Conservation (phyloP, 148 eudicot species). For the Chenopodium formosanum region DNA sequence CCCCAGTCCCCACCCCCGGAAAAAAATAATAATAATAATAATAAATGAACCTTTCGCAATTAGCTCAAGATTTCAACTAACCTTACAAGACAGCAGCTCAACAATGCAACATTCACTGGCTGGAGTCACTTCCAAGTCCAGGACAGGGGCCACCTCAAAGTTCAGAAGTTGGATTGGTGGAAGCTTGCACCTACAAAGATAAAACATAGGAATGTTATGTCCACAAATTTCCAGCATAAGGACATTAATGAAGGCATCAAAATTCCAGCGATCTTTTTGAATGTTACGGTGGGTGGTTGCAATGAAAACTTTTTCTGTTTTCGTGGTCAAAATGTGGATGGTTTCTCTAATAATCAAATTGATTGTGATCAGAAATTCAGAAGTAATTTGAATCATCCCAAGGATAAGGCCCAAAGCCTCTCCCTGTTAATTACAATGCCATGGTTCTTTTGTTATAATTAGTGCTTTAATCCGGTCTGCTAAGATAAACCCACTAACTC, state of each 20-base stretch:
- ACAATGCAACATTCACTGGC: slow-evolving; percentile 67
- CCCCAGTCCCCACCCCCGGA: background rate
- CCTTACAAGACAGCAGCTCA: slow-evolving; percentile 90
- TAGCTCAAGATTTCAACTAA: slow-evolving; percentile 29
- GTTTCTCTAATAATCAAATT: background rate
- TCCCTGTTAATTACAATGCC: background rate
- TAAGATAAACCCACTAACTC: too few relatives aligned
- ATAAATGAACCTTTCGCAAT: background rate
- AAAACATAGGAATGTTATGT: background rate
- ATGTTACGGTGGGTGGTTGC: background rate
- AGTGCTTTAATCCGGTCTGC: too few relatives aligned
- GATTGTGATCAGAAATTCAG: background rate
- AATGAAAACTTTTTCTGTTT: background rate
- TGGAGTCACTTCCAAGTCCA: slow-evolving; percentile 68
- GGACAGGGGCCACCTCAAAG: slow-evolving; percentile 80
- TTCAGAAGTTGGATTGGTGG: slow-evolving; percentile 65
- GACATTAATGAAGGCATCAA: background rate
- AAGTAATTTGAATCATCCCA: background rate
- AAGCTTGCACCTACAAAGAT: slow-evolving; percentile 58
- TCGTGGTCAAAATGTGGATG: background rate
- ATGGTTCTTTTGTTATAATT: background rate
- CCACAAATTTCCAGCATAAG: background rate
- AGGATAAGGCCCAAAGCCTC: background rate
- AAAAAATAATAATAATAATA: too few relatives aligned
- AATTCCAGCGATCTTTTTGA: background rate